Conservation (phyloP, 768 basidiomycete species). For the Tylopilus sp. region DNA sequence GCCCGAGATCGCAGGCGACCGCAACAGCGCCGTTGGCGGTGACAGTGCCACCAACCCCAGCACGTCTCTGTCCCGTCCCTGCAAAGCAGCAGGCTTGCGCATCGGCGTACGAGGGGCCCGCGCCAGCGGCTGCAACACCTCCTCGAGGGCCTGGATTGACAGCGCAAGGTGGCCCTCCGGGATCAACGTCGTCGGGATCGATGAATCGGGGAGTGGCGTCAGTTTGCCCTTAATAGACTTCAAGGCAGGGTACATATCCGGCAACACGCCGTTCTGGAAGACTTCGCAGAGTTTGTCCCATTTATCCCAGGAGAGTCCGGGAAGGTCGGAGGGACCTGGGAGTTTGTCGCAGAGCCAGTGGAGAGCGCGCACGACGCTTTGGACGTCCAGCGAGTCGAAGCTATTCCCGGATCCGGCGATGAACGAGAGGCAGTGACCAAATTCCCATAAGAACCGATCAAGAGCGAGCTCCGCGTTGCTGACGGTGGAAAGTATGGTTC, state of each 20-base stretch:
- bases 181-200: conserved; percentile 29
- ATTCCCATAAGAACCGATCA: conserved; percentile 32
- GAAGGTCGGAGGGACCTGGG: conserved; percentile 44
- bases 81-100: conserved; percentile 31
- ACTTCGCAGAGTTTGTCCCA: conserved; percentile 46
- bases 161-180: conserved; percentile 38
- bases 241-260: conserved; percentile 28
- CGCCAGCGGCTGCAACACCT: conserved; percentile 41
- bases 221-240: conserved; percentile 33
- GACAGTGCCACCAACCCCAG: conserved; percentile 64
- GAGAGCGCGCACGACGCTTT: conserved; percentile 45
- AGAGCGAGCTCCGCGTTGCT: conserved; percentile 22
- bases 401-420: conserved; percentile 26
- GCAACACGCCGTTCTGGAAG: conserved; percentile 26
- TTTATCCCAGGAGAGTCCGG: conserved; percentile 44
- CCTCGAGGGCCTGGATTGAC: conserved; percentile 45
- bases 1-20: conserved; percentile 70
- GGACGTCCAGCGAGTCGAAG: conserved; percentile 31
- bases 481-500: conserved; percentile 25
- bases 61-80: conserved; percentile 31
- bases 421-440: conserved; percentile 35
- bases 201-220: conserved; percentile 24
- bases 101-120: conserved; percentile 53
- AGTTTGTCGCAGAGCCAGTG: conserved; percentile 52
- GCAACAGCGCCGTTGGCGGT: conserved; percentile 64